These are phyloP conservation scores for Phytophthora gonapodyides DNA, from an alignment of 352 stramenopile species.

Conservation along the genomic window DNA sequence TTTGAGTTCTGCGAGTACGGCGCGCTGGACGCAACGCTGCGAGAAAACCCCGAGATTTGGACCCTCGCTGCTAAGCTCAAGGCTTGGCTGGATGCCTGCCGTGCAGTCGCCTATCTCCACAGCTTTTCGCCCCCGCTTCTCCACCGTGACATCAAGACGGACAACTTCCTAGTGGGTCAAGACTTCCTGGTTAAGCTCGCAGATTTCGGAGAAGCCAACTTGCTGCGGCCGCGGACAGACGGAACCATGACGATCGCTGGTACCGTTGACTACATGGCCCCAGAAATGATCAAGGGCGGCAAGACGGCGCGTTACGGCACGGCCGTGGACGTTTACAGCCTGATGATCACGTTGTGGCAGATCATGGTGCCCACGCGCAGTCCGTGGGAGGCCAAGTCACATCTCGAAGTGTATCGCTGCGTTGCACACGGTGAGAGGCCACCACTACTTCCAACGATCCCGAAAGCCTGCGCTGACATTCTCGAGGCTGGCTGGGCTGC, in stretches of 20 bases:
- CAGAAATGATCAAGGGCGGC: slow-evolving; percentile 83
- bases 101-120: slow-evolving; percentile 82
- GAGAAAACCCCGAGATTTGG: slow-evolving; percentile 55
- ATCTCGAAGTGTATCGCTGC: slow-evolving; percentile 81
- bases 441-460: slow-evolving; percentile 69
- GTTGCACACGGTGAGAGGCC: slow-evolving; percentile 77
- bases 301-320: slow-evolving; percentile 83
- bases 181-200: slow-evolving; percentile 82
- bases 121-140: slow-evolving; percentile 81
- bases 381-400: slow-evolving; percentile 74
- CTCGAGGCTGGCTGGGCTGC: slow-evolving; percentile 73
- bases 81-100: slow-evolving; percentile 83
- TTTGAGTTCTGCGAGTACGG: slow-evolving; percentile 90
- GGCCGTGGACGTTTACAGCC: slow-evolving; percentile 81
- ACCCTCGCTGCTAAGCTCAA: slow-evolving; percentile 77
- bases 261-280: slow-evolving; percentile 88
- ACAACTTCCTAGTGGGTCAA: slow-evolving; percentile 84
- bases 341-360: slow-evolving; percentile 90
- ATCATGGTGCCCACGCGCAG: slow-evolving; percentile 81
- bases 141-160: slow-evolving; percentile 87
- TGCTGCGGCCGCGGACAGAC: slow-evolving; percentile 74
- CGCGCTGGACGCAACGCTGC: slow-evolving; percentile 64
- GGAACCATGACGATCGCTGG: slow-evolving; percentile 87
- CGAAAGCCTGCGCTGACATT: slow-evolving; percentile 71
- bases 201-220: slow-evolving; percentile 87